phyloP scores from a whole-genome alignment of 768 basidiomycete species.

The Amanita jacksonii region DNA sequence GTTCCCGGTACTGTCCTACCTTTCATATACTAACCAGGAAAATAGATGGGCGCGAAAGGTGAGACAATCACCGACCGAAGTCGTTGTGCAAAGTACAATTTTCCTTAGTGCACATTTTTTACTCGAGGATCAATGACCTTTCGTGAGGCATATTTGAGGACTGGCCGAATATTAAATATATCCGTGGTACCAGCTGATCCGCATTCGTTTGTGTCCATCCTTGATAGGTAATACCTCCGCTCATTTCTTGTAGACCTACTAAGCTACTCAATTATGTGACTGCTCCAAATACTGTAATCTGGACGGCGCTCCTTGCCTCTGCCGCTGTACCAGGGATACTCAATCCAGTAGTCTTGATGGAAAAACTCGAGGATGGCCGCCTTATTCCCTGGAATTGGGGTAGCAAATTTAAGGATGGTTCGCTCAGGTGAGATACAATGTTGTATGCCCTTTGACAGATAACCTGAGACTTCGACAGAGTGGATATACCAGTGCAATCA shows the following conservation, averaged over 20 bases:
- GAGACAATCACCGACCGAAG: conserved; percentile 7
- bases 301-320: conserved; percentile 75
- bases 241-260: conserved; percentile 55
- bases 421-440: conserved; percentile 47
- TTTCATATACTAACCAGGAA: conserved; percentile 9
- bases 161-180: conserved; percentile 89
- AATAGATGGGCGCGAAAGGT: conserved; percentile 84
- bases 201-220: conserved; percentile 51
- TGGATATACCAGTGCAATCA: conserved; percentile 90
- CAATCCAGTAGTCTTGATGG: conserved; percentile 93
- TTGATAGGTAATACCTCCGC: neutral
- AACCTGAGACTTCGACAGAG: conserved; percentile 32
- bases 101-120: conserved; percentile 68
- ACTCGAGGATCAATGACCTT: conserved; percentile 93
- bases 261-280: conserved; percentile 94
- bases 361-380: conserved; percentile 72
- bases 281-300: conserved; percentile 85
- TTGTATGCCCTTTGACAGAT: neutral
- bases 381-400: conserved; percentile 94
- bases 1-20: conserved; percentile 9
- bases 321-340: conserved; percentile 94
- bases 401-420: conserved; percentile 89
- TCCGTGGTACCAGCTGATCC: conserved; percentile 87
- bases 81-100: neutral
- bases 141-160: conserved; percentile 86